phyloP scores from a whole-genome alignment of 108 stramenopile species.

The Poteriospumella lacustris region DNA sequence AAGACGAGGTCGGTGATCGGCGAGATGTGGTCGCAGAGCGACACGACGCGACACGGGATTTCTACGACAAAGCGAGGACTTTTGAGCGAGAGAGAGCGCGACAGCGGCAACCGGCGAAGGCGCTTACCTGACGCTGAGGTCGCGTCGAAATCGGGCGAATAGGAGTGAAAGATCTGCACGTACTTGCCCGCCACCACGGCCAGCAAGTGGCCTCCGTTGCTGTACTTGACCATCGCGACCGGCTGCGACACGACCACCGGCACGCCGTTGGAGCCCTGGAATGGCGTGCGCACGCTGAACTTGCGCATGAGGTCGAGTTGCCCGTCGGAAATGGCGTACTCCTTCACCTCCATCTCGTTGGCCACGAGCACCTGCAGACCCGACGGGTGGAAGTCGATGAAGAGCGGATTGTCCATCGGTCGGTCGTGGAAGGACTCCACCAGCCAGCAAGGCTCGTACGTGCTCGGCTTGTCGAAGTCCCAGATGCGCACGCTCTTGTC shows the following conservation, averaged over 20 bases:
- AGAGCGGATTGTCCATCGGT: neutral
- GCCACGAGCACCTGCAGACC: neutral
- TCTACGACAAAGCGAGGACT: too few species aligned
- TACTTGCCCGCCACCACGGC: constrained; percentile 20
- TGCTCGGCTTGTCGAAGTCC: neutral
- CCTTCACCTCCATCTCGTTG: neutral
- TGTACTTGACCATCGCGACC: constrained; percentile 12
- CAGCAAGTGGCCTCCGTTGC: constrained; percentile 17
- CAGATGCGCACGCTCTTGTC: neutral
- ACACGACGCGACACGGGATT: constrained; percentile 11
- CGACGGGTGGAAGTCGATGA: constrained; percentile 11
- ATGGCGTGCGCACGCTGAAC: neutral
- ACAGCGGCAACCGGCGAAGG: too few species aligned
- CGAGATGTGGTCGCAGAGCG: neutral
- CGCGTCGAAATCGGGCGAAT: too few species aligned
- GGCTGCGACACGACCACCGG: neutral
- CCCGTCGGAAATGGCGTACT: constrained; percentile 16
- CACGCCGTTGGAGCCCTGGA: neutral
- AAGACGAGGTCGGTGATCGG: constrained; percentile 3
- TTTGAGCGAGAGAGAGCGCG: too few species aligned
- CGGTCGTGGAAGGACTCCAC: neutral
- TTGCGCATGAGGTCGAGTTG: neutral
- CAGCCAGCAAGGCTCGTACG: neutral
- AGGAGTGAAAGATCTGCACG: constrained; percentile 14
- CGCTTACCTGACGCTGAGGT: too few species aligned